Evolutionary conservation across 2,329 filamentous ascomycete species (phyloP), one percentile per base, ranked within the genome.

Genomic region (Stagonosporopsis tanaceti): DNA sequence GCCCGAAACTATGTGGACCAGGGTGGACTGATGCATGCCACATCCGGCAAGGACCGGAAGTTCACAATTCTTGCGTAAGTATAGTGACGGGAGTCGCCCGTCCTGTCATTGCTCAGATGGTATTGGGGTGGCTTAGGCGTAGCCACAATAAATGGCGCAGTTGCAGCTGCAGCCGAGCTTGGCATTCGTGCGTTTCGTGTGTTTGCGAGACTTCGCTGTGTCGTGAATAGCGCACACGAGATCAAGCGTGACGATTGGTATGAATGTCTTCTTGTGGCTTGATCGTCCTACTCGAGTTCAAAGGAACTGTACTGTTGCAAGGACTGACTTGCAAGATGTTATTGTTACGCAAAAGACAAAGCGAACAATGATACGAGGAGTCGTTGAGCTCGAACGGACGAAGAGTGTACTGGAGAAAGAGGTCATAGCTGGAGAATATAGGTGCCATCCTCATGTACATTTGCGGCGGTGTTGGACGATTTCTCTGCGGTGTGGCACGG

Each of bases 81-180:
- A 48, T 24, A 45, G 39, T 34, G 30, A 50, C 48, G 27, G 39
- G 25, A 35, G 45, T 44, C 53, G 32, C 24, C 40, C 24, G 47
- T 47, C 28, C 53, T 51, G 44, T 48, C 45, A 45, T 40, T n/a
- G 38, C 35, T 11, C 32, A 44, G 41, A 52, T 38, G 32, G 54
- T 45, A 57, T 44, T 48, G 37, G 53, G 47, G 54, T 57, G 53
- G 53, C 53, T 57, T 52, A 44, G 47, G 30, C 42, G 48, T 20
- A 57, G 54, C 54, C 54, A 57, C 54, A 57, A 27, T 57, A 53
- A 57, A 57, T 57, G 48, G 54, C 54, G 54, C 54, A 57, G 54
- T n/a, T 6, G 32, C 44, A 53, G 37, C 17, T 53, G 42, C 39
- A 57, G 44, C 54, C 50, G 50, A 44, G 40, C 48, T 57, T 50